Evolutionary conservation across 768 basidiomycete species (phyloP), one percentile per base, ranked within the genome.

Genomic region (Tylopilus vinaceipallidus): DNA sequence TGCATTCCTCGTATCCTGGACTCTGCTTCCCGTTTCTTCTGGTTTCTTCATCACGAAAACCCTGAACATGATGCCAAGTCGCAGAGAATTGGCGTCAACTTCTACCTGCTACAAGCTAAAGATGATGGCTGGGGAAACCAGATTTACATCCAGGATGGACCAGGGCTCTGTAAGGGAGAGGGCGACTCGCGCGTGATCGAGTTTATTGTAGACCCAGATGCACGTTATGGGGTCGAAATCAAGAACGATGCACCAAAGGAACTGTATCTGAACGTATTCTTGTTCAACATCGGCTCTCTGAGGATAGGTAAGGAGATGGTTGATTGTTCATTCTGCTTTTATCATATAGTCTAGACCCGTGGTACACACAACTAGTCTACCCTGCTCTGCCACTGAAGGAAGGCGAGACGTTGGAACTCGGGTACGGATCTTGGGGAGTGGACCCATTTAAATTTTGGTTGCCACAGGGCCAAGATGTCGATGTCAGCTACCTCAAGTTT

Each of bases 191-290:
- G n/a, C 10, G 16, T 27, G 4, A 29, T 42, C 17, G 17, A 42
- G 27, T 42, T 42, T 7, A 17, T 42, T 12, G 41, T 42, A 2
- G 41, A 42, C 13, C 41, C 41, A 12, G 29, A 27, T 6, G 27
- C 10, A 19, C 26, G n/a, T 9, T 42, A 42, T 26, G 27, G 41
- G 16, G 14, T 47, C 5, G 40, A 54, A 42, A 44, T 55, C 52
- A 54, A 38, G 26, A 55, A 55, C n/a, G 27, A 41, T 13, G 53
- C 42, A 4, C 41, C 17, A 11, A 42, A 26, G 8, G 41, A 27
- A n/a, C 17, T 42, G 41, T 42, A 42, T 29, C 17, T 42, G 41
- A 42, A 42, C 26, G 27, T 19, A 0, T 42, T 42, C 41, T 29
- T 42, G 7, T 42, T 42, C 41, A 42, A 42, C 41, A 42, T 27